Base-by-base conservation (phyloP, 192 early-diverging fungal genomes). In the Backusella macrospora region DNA sequence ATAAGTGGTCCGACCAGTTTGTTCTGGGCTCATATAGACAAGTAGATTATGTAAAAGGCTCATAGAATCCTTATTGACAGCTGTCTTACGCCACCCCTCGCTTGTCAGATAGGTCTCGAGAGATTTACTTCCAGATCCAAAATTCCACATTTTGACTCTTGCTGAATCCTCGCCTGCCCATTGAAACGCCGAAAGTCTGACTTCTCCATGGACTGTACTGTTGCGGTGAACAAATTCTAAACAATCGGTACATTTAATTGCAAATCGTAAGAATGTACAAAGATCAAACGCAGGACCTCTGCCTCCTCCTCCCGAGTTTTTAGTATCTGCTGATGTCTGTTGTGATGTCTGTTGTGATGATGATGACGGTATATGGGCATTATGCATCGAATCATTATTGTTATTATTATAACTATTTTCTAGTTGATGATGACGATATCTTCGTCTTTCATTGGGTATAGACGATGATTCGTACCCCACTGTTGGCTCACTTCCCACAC, bases 1-100 rank as follows among this genome's bases (percentile, higher is more conserved):
- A 63, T 79, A 74, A 62, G 55, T 71, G 5, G 78, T 79, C 44
- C 78, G 73, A 29, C 78, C 78, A 9, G 78, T 79, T 67, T 79
- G 78, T 44, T 79, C 78, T 14, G 73, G 73, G 37, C 73, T 75
- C 49, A 79, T 70, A 62, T 69, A 75, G 3, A 71, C 65, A 16
- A 79, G 48, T 9, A 73, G 21, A 6, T 52, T 74, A 7, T 62
- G 46, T 46, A 77, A 71, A 21, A 73, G 37, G 4, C 15, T n/a
- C 26, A 77, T 45, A 2, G 71, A 68, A 39, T 75, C 64, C 42
- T 74, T 79, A 37, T 71, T 70, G n/a, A 55, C 75, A 39, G 65
- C 52, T 0, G 68, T 72, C 21, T 71, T 74, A 9, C 74, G 62
- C 73, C 73, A 75, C 2, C 68, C 68, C 49, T 75, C 70, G 59